These are phyloP conservation scores for Canariomyces notabilis DNA, from an alignment of 2,329 filamentous ascomycete genomes.

Conservation along the genomic window DNA sequence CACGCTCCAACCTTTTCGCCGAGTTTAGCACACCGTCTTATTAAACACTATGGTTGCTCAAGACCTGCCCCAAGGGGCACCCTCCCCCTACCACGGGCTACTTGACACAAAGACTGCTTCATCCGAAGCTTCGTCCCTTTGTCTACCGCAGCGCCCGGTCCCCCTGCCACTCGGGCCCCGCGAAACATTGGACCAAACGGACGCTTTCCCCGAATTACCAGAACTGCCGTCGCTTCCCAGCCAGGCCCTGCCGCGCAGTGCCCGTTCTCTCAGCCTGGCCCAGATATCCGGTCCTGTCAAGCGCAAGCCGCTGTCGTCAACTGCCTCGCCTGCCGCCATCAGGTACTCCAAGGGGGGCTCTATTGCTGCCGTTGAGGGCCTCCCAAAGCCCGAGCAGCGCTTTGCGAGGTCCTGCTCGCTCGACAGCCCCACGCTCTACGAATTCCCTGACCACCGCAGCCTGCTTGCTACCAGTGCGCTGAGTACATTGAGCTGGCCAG, in stretches of 20 bases:
- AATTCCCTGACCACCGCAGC: conserved; percentile 39
- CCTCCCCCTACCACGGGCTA: conserved; percentile 8
- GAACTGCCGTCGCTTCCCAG: conserved; percentile 9
- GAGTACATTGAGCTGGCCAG: conserved; percentile 19
- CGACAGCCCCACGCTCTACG: conserved; percentile 59
- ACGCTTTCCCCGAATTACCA: conserved; percentile 18
- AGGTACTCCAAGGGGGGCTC: conserved; percentile 38
- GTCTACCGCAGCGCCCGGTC: conserved; percentile 15
- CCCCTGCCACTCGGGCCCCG: conserved; percentile 13
- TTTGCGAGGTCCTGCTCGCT: conserved; percentile 52
- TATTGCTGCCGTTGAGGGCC: conserved; percentile 35
- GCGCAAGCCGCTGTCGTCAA: conserved; percentile 56
- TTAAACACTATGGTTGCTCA: conserved; percentile 22
- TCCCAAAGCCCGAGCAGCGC: conserved; percentile 47
- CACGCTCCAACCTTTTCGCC: conserved; percentile 12
- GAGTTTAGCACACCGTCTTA: conserved; percentile 9
- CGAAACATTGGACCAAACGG: conserved; percentile 26
- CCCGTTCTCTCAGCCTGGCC: conserved; percentile 30
- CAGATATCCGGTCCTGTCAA: conserved; percentile 40
- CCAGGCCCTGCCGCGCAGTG: conserved; percentile 23
- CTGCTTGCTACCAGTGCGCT: conserved; percentile 14
- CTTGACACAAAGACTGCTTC: conserved; percentile 24
- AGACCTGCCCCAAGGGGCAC: conserved; percentile 5
- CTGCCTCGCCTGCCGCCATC: conserved; percentile 47
- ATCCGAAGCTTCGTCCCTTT: conserved; percentile 17